Percentiles rank a stretch among this genome's conserved stretches.
These are phyloP conservation scores for Backusella australiensis DNA, from an alignment of 192 early-diverging fungal genomes.

Conservation along the genomic window DNA sequence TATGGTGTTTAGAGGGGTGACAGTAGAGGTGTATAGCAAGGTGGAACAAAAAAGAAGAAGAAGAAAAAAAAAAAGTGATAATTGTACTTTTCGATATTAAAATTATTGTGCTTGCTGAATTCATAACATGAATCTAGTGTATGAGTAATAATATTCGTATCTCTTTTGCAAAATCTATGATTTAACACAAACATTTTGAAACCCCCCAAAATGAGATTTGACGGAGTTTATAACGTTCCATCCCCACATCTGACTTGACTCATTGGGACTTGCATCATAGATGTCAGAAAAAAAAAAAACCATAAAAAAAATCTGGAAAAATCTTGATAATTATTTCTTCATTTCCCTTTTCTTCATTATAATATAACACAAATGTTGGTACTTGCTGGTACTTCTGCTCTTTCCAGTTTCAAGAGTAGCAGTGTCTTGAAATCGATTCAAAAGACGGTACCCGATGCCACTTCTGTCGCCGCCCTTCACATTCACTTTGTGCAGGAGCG, in stretches of 20 bases:
- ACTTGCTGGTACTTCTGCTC: constrained; percentile 78
- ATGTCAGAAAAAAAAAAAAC: background rate
- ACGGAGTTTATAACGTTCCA: background rate
- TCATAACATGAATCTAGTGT: no score
- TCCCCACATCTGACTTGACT: constrained; percentile 5
- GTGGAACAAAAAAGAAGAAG: no score
- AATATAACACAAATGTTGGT: constrained; percentile 64
- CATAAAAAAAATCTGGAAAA: background rate
- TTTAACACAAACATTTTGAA: no score
- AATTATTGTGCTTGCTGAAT: no score
- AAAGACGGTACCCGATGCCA: constrained; percentile 47
- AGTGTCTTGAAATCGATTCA: constrained; percentile 61
- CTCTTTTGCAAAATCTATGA: no score
- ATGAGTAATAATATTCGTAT: no score
- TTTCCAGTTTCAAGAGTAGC: constrained; percentile 73
- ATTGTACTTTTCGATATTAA: no score
- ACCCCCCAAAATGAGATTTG: background rate
- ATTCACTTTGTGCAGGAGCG: constrained; percentile 75
- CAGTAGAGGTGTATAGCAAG: no score
- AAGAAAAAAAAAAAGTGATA: no score
- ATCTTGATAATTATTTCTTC: background rate
- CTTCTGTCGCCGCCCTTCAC: constrained; percentile 60
- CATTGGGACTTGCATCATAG: constrained; percentile 7
- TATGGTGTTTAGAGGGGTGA: no score
- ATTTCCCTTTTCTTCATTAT: background rate